A percentile compares a stretch with the other conserved stretches of the same genome.
These are phyloP conservation scores for Solanum bukasovii DNA, from an alignment of 257 asterid genomes.

Conservation along the genomic window DNA sequence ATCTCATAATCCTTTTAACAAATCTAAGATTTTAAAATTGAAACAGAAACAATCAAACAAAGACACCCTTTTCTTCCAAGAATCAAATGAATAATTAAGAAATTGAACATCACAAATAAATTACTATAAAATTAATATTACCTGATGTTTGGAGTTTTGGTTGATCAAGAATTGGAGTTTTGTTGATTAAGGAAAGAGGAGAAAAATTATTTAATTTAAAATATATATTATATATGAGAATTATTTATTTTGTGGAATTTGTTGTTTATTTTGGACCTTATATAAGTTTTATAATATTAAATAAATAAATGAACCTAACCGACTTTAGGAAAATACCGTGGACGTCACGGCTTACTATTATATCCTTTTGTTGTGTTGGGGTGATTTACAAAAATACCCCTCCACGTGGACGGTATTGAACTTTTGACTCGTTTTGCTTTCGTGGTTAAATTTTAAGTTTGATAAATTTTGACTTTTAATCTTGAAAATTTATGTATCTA, in stretches of 20 bases:
- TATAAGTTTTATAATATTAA: background rate
- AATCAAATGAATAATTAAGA: background rate
- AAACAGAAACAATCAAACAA: background rate
- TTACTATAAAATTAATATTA: background rate
- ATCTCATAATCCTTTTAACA: background rate
- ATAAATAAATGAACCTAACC: background rate
- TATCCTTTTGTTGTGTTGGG: background rate
- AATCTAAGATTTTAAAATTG: background rate
- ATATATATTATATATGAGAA: background rate
- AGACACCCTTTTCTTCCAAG: background rate
- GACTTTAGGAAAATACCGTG: background rate
- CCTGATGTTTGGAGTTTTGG: background rate
- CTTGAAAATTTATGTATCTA: background rate
- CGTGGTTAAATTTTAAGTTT: background rate
- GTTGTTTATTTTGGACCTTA: background rate
- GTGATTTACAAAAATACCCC: background rate
- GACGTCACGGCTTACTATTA: background rate
- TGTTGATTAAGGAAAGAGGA: background rate
- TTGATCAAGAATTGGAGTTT: background rate
- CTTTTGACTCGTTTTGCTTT: background rate
- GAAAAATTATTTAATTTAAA: background rate
- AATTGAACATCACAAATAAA: background rate
- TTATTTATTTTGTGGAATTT: background rate
- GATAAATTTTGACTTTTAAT: background rate
- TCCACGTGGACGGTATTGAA: background rate